Base-by-base conservation (phyloP, 192 early-diverging fungal genomes). In the Dimargaris cristalligena region DNA sequence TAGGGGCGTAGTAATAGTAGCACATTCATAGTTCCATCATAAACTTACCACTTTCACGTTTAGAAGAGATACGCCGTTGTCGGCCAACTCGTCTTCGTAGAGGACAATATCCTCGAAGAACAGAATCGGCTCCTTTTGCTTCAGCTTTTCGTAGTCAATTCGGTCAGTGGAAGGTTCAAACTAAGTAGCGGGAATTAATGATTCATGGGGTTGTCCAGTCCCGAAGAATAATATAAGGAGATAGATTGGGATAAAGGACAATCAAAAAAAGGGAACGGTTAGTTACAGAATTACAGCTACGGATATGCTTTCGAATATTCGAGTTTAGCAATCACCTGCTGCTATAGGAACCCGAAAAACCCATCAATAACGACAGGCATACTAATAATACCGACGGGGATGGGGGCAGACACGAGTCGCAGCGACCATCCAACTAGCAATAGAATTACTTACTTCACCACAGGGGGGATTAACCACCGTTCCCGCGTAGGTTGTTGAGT, bases 51-150 rank as follows among this genome's bases (percentile, higher is more conserved):
- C 71, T 63, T 86, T 84, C 41, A 82, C 83, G 1, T 75, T 79
- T 31, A 93, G 67, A 52, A 88, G 74, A 16, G 90, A 85, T 0
- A 82, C 80, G 28, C 95, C 95, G 65, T 96, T 96, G 62, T 99
- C 95, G 25, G 84, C 90, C 52, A 99, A 71, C 67, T 99, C 95
- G 64, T 99, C 95, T 65, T 99, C 95, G 64, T 81, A 99, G 47
- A 99, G 72, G 0, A 92, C 80, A 51, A 91, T 80, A 61, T 99
- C 91, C 67, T 94, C 93, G 64, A 89, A 99, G 64, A 90, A 94
- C 45, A 92, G 65, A 34, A 99, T 99, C 0, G 85, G 85, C 50
- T 99, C 94, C 16, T 72, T 81, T 26, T 66, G 50, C 60, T 72
- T 84, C 16, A 99, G 79, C 51, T 77, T 75, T 8, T 81, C 79